Evolutionary conservation across 2,329 filamentous ascomycete species (phyloP).

Genomic region (Alternaria atra): DNA sequence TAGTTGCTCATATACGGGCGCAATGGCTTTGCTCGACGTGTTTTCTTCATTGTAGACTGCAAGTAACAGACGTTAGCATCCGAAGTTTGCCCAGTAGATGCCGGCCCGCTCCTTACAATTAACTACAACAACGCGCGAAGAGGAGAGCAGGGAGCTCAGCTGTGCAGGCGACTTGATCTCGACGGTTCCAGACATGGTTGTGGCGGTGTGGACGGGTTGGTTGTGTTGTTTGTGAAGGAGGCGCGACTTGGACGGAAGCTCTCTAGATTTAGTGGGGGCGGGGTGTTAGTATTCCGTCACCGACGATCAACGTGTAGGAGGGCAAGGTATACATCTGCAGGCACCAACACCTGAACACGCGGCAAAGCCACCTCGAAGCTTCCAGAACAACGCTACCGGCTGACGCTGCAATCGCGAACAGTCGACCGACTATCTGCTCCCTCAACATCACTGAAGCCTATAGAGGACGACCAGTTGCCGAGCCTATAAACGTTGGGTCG

Average conservation of each 20-base stretch:
- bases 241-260: conserved; percentile 22
- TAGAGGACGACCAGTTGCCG: not conserved
- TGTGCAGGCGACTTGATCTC: conserved; percentile 55
- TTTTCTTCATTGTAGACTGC: conserved; percentile 90
- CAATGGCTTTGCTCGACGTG: conserved; percentile 82
- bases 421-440: not conserved
- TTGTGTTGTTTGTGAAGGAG: conserved; percentile 26
- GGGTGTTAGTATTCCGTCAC: conserved; percentile 28
- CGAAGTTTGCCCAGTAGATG: conserved; percentile 27
- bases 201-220: conserved; percentile 13
- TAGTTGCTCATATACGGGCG: conserved; percentile 82
- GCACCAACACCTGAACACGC: conserved; percentile 26
- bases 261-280: conserved; percentile 29
- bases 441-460: not conserved
- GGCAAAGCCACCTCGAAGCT: conserved; percentile 29
- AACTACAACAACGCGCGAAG: conserved; percentile 81
- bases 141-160: conserved; percentile 68
- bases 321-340: conserved; percentile 13
- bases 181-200: conserved; percentile 56
- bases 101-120: conserved; percentile 73
- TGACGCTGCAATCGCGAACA: not conserved
- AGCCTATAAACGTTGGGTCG: not conserved
- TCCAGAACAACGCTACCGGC: conserved; percentile 29
- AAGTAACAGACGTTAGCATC: conserved; percentile 30
- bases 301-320: conserved; percentile 14